Base-by-base conservation (phyloP, 2,329 filamentous ascomycete genomes). In the Fusarium setosum region DNA sequence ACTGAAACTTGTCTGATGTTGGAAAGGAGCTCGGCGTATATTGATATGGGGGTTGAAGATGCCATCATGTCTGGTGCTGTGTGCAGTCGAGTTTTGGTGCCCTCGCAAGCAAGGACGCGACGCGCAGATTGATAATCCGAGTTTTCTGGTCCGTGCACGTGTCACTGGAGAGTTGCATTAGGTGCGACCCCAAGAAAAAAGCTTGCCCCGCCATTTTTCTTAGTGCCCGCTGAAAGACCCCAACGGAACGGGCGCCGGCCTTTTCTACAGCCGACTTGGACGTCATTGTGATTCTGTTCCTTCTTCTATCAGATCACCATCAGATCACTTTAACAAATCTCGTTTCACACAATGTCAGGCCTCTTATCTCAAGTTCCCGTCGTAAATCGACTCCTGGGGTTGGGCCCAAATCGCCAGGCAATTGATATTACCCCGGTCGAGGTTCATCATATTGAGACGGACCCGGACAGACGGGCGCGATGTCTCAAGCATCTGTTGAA, bases 401-500 rank as follows among this genome's bases (percentile, higher is more conserved):
- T 63, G 8, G 62, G 61, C 15, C 38, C 61, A 15, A 72, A 57
- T 50, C 31, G 76, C 15, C 74, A 75, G 54, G 75, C 80, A 45
- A 86, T 90, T 69, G 73, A 83, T 51, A 74, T 97, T 7, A 84
- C 91, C 9, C 82, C 91, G 0, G 90, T 95, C 55, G 83, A 92
- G 65, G 84, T 93, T 57, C 89, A 96, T 78, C 87, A 92, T 76
- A 86, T 97, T 71, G 95, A 98, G 80, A 91, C 90, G 6, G 85
- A 89, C 45, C 85, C 89, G 9, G 93, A 96, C 74, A 95, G 93
- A 76, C 85, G 92, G 56, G 89, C 91, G 17, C 85, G 95, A 62
- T 92, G 92, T 18, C 84, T 99, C 63, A 97, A 97, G 81, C 94
- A 98, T 79, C 83, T 99, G 13, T 78, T 99, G 61, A 93, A 92